A percentile compares a stretch with the other conserved stretches of the same genome.
Evolutionary conservation across 2,329 filamentous ascomycete species (phyloP).

Genomic region (Venturia carpophila): DNA sequence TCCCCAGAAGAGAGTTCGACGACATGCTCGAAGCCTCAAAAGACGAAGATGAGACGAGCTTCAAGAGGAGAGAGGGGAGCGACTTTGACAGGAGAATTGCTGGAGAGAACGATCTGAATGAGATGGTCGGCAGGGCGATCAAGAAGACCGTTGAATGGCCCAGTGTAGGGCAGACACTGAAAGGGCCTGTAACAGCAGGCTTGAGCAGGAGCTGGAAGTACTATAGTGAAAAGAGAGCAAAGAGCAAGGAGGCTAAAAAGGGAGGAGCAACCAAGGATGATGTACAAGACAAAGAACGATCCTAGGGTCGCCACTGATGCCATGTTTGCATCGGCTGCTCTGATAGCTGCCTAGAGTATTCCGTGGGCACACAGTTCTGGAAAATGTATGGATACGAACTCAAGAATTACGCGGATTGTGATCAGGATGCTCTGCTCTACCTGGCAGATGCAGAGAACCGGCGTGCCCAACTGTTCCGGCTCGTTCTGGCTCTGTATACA

Average conservation of each 20-base stretch:
- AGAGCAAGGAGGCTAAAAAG: slow-evolving; percentile 27
- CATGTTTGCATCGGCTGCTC: not conserved
- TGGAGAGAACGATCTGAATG: slow-evolving; percentile 59
- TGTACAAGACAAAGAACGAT: not conserved
- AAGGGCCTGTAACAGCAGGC: slow-evolving; percentile 75
- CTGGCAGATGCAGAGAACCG: not conserved
- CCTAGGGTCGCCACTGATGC: not conserved
- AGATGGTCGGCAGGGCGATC: slow-evolving; percentile 67
- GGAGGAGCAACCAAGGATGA: not conserved
- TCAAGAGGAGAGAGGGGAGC: slow-evolving; percentile 69
- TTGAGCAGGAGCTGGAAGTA: slow-evolving; percentile 64
- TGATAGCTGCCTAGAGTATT: not conserved
- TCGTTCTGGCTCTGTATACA: not conserved
- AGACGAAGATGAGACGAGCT: slow-evolving; percentile 58
- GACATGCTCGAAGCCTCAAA: slow-evolving; percentile 71
- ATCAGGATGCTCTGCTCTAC: not conserved
- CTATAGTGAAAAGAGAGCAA: slow-evolving; percentile 63
- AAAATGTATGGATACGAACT: not conserved
- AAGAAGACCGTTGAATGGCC: slow-evolving; percentile 88
- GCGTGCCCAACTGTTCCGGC: not conserved
- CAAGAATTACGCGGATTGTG: not conserved
- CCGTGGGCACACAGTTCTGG: not conserved
- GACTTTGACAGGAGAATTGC: slow-evolving; percentile 83
- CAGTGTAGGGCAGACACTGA: slow-evolving; percentile 77
- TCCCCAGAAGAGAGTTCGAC: slow-evolving; percentile 75